Evolutionary conservation across 2,329 filamentous ascomycete genomes (phyloP).

Genomic region (Monilinia vaccinii-corymbosi): DNA sequence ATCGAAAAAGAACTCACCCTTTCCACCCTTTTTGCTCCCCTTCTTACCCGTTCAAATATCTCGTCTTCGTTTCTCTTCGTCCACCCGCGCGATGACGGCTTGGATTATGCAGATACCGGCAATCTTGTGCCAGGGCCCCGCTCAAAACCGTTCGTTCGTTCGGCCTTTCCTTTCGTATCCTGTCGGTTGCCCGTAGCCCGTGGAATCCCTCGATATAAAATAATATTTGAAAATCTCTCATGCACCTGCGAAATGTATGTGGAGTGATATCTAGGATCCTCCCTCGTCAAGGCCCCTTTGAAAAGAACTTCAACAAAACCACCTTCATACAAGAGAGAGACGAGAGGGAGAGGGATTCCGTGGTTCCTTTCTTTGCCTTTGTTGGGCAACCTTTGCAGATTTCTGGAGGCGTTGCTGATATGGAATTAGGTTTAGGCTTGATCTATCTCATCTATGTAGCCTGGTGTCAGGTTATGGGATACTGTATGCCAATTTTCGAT

Average conservation of each 20-base stretch:
- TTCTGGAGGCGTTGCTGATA: neutral
- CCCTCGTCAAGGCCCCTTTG: neutral
- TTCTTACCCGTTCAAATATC: neutral
- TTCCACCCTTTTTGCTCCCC: too few species aligned
- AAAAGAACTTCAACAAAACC: slow-evolving; percentile 2
- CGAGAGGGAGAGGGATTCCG: neutral
- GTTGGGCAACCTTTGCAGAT: neutral
- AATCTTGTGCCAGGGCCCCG: neutral
- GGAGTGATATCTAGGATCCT: neutral
- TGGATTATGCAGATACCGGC: neutral
- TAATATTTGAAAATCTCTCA: neutral
- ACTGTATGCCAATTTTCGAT: neutral
- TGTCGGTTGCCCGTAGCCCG: neutral
- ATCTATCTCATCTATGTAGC: neutral
- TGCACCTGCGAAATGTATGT: neutral
- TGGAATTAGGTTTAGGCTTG: neutral
- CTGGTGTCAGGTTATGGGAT: slow-evolving; percentile 4
- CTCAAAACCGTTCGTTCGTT: neutral
- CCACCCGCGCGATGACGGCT: neutral
- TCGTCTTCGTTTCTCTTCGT: neutral
- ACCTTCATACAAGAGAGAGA: neutral
- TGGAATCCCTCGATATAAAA: neutral
- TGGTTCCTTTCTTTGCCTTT: neutral
- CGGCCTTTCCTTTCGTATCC: slow-evolving; percentile 1
- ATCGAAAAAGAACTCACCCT: neutral